Percentiles rank a stretch among this genome's conserved stretches.
phyloP scores from a whole-genome alignment of 1,284 basidiomycete genomes.

The Microbotryum scabiosae region DNA sequence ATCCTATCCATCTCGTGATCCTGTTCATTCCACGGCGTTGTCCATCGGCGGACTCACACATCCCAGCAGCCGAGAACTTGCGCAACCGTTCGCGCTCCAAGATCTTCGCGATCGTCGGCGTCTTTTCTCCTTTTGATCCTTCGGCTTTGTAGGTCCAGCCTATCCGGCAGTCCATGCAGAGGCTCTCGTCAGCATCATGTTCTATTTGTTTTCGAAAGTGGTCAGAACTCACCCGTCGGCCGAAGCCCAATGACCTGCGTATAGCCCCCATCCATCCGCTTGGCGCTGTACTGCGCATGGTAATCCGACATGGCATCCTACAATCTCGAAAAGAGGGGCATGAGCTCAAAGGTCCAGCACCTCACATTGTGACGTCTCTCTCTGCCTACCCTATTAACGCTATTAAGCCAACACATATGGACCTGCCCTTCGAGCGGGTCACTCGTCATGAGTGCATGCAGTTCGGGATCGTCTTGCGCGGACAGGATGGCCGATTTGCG shows the following conservation, averaged over 20 bases:
- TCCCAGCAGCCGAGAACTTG: conserved; percentile 41
- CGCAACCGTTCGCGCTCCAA: conserved; percentile 29
- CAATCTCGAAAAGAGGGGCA: neutral
- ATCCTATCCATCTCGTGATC: neutral
- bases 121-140: conserved; percentile 36
- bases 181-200: neutral
- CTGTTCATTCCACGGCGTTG: conserved; percentile 26
- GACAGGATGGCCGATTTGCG: conserved; percentile 70
- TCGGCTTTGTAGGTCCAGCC: conserved; percentile 36
- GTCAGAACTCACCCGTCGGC: conserved; percentile 58
- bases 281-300: conserved; percentile 57
- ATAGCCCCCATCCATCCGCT: conserved; percentile 47
- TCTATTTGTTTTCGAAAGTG: neutral
- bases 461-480: conserved; percentile 72
- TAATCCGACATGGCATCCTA: conserved; percentile 72
- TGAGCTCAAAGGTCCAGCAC: conserved; percentile 47
- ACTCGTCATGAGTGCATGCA: conserved; percentile 66
- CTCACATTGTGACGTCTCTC: too few relatives aligned
- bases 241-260: conserved; percentile 70
- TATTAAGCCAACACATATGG: conserved; percentile 71
- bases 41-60: conserved; percentile 57
- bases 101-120: conserved; percentile 30
- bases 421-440: conserved; percentile 71
- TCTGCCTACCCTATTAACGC: too few relatives aligned
- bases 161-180: conserved; percentile 11